Evolutionary conservation across 75 land plant species (phyloP).

Genomic region (Azolla pinnata): DNA sequence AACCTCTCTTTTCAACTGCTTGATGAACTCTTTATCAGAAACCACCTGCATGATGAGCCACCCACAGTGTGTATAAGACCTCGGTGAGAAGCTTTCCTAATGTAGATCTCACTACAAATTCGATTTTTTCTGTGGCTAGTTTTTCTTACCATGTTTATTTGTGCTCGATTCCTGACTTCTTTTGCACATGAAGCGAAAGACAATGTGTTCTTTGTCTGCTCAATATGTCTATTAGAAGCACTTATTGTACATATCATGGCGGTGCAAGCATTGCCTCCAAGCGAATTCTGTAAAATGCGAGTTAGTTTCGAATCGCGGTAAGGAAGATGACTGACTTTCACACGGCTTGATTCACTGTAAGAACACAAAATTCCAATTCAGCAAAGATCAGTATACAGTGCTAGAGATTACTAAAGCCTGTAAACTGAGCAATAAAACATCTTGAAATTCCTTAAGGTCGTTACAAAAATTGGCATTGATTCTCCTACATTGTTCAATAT

Average conservation of each 20-base stretch:
- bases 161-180: conserved; percentile 79
- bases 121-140: background rate
- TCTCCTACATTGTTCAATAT: background rate
- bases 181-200: conserved; percentile 73
- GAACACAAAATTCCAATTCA: background rate
- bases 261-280: conserved; percentile 85
- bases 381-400: background rate
- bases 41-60: conserved; percentile 43
- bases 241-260: conserved; percentile 90
- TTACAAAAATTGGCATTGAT: background rate
- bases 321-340: conserved; percentile 10
- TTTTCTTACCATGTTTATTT: conserved; percentile 65
- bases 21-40: conserved; percentile 71
- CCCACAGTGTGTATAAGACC: background rate
- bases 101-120: background rate
- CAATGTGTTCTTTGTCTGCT: conserved; percentile 72
- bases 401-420: too few relatives aligned
- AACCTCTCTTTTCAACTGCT: conserved; percentile 75
- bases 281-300: conserved; percentile 74
- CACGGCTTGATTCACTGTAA: conserved; percentile 7
- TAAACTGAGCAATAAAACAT: too few relatives aligned
- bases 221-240: conserved; percentile 61
- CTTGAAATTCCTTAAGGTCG: too few relatives aligned
- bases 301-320: conserved; percentile 66
- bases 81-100: background rate